A percentile compares a stretch with the other conserved stretches of the same genome.
Conservation (phyloP, 441 rosid genomes). For the Hura crepitans region DNA sequence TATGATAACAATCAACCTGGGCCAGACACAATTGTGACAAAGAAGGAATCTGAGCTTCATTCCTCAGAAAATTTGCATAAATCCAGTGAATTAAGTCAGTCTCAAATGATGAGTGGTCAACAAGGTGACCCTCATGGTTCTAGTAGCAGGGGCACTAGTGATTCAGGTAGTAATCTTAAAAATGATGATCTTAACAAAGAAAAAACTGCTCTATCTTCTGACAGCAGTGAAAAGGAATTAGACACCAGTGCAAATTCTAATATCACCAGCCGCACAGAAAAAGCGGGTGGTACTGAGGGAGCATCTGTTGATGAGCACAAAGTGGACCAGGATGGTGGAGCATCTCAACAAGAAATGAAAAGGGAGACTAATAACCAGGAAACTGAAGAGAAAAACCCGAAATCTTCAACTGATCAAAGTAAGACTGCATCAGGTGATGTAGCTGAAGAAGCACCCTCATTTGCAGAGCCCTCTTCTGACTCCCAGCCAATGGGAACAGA, state of each 20-base stretch:
- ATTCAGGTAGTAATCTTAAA: constrained; percentile 38
- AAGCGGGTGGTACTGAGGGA: constrained; percentile 35
- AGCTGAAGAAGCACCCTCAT: constrained; percentile 40
- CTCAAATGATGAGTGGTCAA: constrained; percentile 33
- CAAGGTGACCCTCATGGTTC: constrained; percentile 40
- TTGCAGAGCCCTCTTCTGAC: constrained; percentile 44
- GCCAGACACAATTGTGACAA: constrained; percentile 34
- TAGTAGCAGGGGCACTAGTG: constrained; percentile 35
- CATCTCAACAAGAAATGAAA: constrained; percentile 37
- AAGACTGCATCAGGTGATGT: constrained; percentile 33
- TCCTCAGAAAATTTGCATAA: constrained; percentile 39
- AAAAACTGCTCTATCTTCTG: constrained; percentile 37
- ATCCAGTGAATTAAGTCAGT: constrained; percentile 33
- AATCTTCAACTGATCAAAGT: constrained; percentile 47
- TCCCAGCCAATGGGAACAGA: constrained; percentile 49
- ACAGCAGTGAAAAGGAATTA: constrained; percentile 35
- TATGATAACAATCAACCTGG: constrained; percentile 33
- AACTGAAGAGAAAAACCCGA: constrained; percentile 43
- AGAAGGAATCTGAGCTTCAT: constrained; percentile 33
- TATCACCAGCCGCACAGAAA: constrained; percentile 33
- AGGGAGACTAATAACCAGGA: constrained; percentile 35
- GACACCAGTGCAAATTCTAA: constrained; percentile 33
- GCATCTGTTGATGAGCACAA: constrained; percentile 33
- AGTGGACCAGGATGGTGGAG: constrained; percentile 39
- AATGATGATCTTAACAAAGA: constrained; percentile 36